phyloP scores from a whole-genome alignment of 2,329 filamentous ascomycete genomes.

The Neonectria punicea region DNA sequence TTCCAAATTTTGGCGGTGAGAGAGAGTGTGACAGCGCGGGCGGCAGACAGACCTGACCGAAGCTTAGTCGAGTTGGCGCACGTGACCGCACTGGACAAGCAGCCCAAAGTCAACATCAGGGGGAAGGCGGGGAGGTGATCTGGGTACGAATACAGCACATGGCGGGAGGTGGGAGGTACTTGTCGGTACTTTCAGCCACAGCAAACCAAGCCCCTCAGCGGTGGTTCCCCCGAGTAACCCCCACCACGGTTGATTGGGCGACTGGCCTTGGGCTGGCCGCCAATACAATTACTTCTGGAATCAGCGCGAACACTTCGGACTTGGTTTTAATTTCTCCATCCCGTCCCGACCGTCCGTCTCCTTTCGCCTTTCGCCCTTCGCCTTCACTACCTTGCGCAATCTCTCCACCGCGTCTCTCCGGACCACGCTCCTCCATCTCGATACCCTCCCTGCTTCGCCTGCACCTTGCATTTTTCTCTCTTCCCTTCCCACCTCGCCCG shows the following conservation, averaged over 20 bases:
- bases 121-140: constrained; percentile 21
- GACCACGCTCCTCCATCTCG: constrained; percentile 14
- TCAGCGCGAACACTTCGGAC: constrained; percentile 38
- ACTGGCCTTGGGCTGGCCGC: constrained; percentile 33
- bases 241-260: constrained; percentile 48
- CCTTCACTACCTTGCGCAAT: constrained; percentile 32
- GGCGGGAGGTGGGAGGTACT: constrained; percentile 22
- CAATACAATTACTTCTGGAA: constrained; percentile 39
- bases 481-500: constrained; percentile 4
- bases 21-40: not conserved
- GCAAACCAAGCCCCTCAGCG: constrained; percentile 21
- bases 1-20: constrained; percentile 48
- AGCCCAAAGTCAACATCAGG: constrained; percentile 24
- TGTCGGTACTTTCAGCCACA: constrained; percentile 23
- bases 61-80: constrained; percentile 3
- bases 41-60: not conserved
- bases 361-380: constrained; percentile 4
- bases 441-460: constrained; percentile 25
- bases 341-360: constrained; percentile 34
- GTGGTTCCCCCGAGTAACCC: constrained; percentile 40
- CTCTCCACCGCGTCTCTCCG: constrained; percentile 21
- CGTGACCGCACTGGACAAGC: constrained; percentile 30
- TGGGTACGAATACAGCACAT: constrained; percentile 13
- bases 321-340: constrained; percentile 43
- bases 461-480: constrained; percentile 12